Percentiles rank a stretch among this genome's conserved stretches.
Evolutionary conservation across 2,329 filamentous ascomycete genomes (phyloP).

Genomic region (Elsinoe australis): DNA sequence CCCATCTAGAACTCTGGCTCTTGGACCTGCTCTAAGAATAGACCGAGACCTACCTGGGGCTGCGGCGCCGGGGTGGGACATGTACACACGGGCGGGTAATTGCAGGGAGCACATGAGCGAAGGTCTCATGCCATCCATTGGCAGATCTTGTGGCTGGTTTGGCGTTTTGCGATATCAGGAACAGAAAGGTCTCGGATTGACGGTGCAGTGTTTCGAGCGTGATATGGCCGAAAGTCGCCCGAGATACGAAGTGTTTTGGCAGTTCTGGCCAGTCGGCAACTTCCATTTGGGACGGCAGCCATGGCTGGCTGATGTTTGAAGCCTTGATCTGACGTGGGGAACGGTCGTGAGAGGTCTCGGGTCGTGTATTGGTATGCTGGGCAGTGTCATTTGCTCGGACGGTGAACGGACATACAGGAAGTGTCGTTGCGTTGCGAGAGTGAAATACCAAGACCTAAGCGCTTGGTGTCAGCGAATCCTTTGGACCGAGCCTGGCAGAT

Average conservation of each 20-base stretch:
- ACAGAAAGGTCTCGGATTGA: neutral
- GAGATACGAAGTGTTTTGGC: neutral
- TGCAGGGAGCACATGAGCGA: too few species aligned
- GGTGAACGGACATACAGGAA: neutral
- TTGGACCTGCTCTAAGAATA: too few species aligned
- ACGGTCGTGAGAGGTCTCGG: neutral
- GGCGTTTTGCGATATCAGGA: too few species aligned
- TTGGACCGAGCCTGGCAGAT: neutral
- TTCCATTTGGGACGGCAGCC: too few species aligned
- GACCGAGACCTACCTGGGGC: too few species aligned
- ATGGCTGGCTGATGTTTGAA: neutral
- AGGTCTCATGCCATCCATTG: too few species aligned
- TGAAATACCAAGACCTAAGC: constrained; percentile 6
- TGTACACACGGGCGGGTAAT: too few species aligned
- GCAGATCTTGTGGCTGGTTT: neutral
- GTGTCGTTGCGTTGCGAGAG: neutral
- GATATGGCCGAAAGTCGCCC: constrained; percentile 9
- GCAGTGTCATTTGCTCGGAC: neutral
- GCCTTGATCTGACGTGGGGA: neutral
- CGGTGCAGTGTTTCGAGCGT: neutral
- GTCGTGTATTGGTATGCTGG: neutral
- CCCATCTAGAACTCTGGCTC: too few species aligned
- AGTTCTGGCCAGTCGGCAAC: neutral
- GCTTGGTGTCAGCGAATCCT: neutral
- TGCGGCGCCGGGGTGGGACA: too few species aligned